These are phyloP conservation scores for Candida sanyaensis DNA, from an alignment of 1,139 yeast species.

Conservation along the genomic window DNA sequence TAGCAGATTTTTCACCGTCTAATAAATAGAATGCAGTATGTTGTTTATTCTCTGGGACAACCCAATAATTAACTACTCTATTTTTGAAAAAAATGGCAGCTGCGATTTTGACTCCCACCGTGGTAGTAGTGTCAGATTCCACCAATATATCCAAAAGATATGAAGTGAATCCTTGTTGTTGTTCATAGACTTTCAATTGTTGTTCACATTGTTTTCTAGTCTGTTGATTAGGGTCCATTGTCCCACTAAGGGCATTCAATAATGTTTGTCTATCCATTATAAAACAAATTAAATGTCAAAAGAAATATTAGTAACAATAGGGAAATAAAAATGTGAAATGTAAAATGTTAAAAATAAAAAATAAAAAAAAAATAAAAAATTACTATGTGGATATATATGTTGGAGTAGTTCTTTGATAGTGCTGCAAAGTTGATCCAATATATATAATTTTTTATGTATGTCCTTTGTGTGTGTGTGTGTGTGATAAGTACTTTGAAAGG, in stretches of 20 bases:
- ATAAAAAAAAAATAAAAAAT: not conserved
- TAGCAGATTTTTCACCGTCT: conserved; percentile 49
- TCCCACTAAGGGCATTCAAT: conserved; percentile 44
- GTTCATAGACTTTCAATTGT: conserved; percentile 41
- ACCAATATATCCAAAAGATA: conserved; percentile 55
- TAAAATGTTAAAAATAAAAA: no score
- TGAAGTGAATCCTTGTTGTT: conserved; percentile 58
- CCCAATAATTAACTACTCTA: conserved; percentile 61
- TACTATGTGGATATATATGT: not conserved
- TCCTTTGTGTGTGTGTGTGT: not conserved
- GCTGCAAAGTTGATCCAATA: not conserved
- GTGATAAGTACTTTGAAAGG: not conserved
- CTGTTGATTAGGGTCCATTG: conserved; percentile 41
- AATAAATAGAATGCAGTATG: conserved; percentile 32
- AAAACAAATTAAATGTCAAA: no score
- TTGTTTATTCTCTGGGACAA: conserved; percentile 39
- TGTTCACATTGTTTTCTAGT: conserved; percentile 45
- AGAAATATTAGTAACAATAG: no score
- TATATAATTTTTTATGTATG: not conserved
- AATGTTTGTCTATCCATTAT: conserved; percentile 45
- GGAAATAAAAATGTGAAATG: no score
- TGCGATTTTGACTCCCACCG: conserved; percentile 54
- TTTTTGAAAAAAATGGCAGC: conserved; percentile 72
- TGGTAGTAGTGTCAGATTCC: conserved; percentile 43
- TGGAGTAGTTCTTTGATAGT: not conserved